Conservation (phyloP, 352 stramenopile genomes). For the Thraustochytrium sp. region DNA sequence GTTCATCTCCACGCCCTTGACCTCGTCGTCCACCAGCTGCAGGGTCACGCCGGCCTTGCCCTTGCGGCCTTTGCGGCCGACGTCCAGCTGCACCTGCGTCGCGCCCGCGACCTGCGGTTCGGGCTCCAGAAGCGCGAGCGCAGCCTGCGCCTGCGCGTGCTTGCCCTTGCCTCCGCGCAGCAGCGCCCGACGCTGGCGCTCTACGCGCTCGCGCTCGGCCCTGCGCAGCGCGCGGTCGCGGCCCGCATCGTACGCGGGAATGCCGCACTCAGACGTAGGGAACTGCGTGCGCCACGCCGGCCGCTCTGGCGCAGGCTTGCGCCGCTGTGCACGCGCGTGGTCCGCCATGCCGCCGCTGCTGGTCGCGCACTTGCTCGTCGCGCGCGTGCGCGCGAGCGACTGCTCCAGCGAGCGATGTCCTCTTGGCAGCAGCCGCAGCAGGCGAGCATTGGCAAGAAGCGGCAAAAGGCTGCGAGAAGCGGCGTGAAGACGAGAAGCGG, state of each 20-base stretch:
- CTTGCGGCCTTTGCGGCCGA: background rate
- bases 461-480: no score
- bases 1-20: conserved; percentile 4
- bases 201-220: background rate
- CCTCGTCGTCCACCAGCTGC: background rate
- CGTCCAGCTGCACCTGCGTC: background rate
- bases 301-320: background rate
- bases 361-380: background rate
- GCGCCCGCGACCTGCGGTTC: no score
- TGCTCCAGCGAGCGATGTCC: no score
- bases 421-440: no score
- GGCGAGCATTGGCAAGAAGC: no score
- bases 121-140: no score
- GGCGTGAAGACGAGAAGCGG: no score
- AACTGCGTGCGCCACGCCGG: background rate
- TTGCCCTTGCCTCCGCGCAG: background rate
- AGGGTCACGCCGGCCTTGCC: background rate
- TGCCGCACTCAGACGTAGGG: background rate
- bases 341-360: background rate
- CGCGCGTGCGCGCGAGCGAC: no score
- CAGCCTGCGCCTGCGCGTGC: background rate
- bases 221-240: background rate
- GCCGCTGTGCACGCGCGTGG: background rate
- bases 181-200: no score
- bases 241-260: background rate